These are phyloP conservation scores for Acidomyces sp. DNA, from an alignment of 495 filamentous ascomycete species.

Conservation along the genomic window DNA sequence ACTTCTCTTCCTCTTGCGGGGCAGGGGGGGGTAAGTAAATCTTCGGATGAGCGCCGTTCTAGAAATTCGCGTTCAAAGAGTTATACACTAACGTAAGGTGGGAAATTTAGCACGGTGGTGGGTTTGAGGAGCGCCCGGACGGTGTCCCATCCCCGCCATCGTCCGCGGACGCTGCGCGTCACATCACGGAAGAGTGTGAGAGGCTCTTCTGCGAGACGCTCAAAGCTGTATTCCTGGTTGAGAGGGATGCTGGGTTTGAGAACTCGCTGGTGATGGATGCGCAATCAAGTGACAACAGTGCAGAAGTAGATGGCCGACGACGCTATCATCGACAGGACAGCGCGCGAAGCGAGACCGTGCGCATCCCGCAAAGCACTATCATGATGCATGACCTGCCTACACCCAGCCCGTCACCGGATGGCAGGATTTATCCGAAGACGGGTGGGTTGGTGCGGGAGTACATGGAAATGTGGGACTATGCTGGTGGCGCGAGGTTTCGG, in stretches of 20 bases:
- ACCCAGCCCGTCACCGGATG: constrained; percentile 20
- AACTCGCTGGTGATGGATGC: constrained; percentile 62
- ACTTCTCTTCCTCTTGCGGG: constrained; percentile 83
- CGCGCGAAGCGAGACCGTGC: neutral
- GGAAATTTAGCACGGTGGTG: constrained; percentile 2
- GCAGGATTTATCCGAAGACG: constrained; percentile 19
- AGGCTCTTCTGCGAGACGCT: constrained; percentile 97
- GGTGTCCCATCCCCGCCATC: constrained; percentile 53
- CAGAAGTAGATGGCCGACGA: no score
- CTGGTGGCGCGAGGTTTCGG: constrained; percentile 65
- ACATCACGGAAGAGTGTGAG: constrained; percentile 99
- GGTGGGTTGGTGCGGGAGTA: constrained; percentile 35
- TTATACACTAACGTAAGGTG: neutral
- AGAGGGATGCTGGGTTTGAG: constrained; percentile 54
- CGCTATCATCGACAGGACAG: no score
- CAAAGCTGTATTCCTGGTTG: constrained; percentile 86
- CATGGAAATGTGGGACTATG: constrained; percentile 85
- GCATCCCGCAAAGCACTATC: constrained; percentile 4
- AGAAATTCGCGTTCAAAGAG: no score
- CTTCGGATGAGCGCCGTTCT: no score
- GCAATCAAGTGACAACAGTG: constrained; percentile 12
- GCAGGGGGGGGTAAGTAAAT: no score
- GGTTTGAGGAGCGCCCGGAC: constrained; percentile 62
- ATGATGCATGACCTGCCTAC: constrained; percentile 12
- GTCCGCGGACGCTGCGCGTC: constrained; percentile 57